Percentiles rank a stretch among this genome's conserved stretches.
Evolutionary conservation across 1,284 basidiomycete genomes (phyloP).

Genomic region (Phenoliferia sp.): DNA sequence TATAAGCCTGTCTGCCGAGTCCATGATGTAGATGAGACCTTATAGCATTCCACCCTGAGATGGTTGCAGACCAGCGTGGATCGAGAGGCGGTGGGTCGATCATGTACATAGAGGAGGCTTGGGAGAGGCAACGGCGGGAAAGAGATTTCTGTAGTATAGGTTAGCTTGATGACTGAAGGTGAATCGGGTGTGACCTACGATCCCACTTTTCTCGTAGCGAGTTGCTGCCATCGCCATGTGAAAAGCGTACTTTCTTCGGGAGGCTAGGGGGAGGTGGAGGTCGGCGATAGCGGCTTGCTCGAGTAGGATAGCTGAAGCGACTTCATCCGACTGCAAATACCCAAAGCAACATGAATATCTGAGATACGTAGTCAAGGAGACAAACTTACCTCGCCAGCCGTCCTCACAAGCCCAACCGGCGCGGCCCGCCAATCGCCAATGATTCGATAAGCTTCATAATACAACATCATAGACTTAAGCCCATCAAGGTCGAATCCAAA

Average conservation of each 20-base stretch:
- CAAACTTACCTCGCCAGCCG: slow-evolving; percentile 37
- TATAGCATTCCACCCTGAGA: slow-evolving; percentile 44
- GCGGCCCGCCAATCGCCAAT: slow-evolving; percentile 43
- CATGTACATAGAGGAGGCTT: slow-evolving; percentile 42
- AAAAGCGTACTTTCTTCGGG: slow-evolving; percentile 46
- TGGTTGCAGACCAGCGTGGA: not conserved
- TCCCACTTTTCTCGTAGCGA: slow-evolving; percentile 51
- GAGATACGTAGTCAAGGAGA: not conserved
- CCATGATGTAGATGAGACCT: slow-evolving; percentile 49
- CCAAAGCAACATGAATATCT: slow-evolving; percentile 3
- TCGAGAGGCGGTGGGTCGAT: not conserved
- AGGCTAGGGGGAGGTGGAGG: slow-evolving; percentile 40
- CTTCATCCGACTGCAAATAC: slow-evolving; percentile 44
- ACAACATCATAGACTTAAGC: slow-evolving; percentile 43
- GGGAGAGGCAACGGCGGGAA: slow-evolving; percentile 45
- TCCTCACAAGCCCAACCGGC: slow-evolving; percentile 39
- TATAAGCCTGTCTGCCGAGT: slow-evolving; percentile 51
- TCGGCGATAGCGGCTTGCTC: slow-evolving; percentile 51
- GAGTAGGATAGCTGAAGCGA: slow-evolving; percentile 49
- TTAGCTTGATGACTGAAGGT: not conserved
- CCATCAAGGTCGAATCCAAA: slow-evolving; percentile 44
- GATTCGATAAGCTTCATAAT: slow-evolving; percentile 44
- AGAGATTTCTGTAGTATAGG: slow-evolving; percentile 42
- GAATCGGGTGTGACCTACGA: slow-evolving; percentile 39
- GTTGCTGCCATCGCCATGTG: slow-evolving; percentile 50